A percentile compares a stretch with the other conserved stretches of the same genome.
phyloP scores from a whole-genome alignment of 2,329 filamentous ascomycete genomes.

The Fusarium mexicanum region DNA sequence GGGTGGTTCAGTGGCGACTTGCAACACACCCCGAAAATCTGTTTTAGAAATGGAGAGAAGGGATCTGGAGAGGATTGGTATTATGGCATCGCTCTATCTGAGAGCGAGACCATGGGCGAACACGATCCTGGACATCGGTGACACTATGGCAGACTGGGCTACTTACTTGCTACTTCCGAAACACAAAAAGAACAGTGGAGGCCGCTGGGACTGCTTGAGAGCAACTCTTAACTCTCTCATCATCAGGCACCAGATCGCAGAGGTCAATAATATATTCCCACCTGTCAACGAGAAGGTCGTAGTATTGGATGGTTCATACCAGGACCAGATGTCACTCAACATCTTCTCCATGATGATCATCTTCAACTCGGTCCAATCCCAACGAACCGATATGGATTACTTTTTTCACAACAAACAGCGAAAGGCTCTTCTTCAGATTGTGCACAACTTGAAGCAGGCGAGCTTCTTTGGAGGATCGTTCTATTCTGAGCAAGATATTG shows the following conservation, averaged over 20 bases:
- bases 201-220: slow-evolving; percentile 70
- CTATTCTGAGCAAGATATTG: slow-evolving; percentile 71
- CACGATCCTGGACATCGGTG: slow-evolving; percentile 60
- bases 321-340: slow-evolving; percentile 85
- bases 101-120: slow-evolving; percentile 83
- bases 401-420: slow-evolving; percentile 84
- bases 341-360: slow-evolving; percentile 86
- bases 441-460: slow-evolving; percentile 82
- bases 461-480: slow-evolving; percentile 88
- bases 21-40: slow-evolving; percentile 41
- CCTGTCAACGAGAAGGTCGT: slow-evolving; percentile 76
- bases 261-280: slow-evolving; percentile 76
- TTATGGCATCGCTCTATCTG: slow-evolving; percentile 76
- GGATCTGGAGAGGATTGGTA: slow-evolving; percentile 73
- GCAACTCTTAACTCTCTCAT: slow-evolving; percentile 81
- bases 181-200: slow-evolving; percentile 61
- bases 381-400: slow-evolving; percentile 84
- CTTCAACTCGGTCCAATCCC: slow-evolving; percentile 88
- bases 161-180: slow-evolving; percentile 73
- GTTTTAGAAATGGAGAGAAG: slow-evolving; percentile 64
- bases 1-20: neutral
- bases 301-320: slow-evolving; percentile 81
- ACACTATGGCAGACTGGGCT: slow-evolving; percentile 73
- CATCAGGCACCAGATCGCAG: slow-evolving; percentile 78
- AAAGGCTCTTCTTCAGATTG: slow-evolving; percentile 72